Conservation (phyloP, 371 early-diverging fungal species). For the Circinella umbellata region DNA sequence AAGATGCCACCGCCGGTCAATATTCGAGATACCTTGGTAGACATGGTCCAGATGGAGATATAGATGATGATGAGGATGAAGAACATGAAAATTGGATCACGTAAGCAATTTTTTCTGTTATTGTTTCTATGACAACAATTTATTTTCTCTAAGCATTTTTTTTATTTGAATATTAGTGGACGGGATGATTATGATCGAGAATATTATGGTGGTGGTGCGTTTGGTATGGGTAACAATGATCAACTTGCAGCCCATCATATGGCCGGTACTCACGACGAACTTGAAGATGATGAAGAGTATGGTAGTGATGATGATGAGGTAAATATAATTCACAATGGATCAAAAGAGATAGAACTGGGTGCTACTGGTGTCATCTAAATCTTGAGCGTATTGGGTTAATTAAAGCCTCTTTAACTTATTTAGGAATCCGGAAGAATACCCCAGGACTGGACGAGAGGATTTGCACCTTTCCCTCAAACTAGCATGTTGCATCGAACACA, state of each 20-base stretch:
- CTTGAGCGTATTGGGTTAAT: neutral
- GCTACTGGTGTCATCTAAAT: too few species aligned
- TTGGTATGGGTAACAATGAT: conserved; percentile 17
- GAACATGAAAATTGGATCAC: conserved; percentile 39
- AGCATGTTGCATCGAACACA: conserved; percentile 34
- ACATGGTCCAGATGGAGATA: conserved; percentile 18
- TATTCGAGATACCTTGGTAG: conserved; percentile 28
- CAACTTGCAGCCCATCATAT: conserved; percentile 15
- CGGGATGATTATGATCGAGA: conserved; percentile 31
- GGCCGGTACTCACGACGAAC: conserved; percentile 16
- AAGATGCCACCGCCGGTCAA: conserved; percentile 23
- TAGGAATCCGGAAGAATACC: conserved; percentile 23
- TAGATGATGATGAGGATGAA: conserved; percentile 37
- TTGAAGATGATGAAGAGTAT: conserved; percentile 32
- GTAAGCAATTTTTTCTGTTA: conserved; percentile 16
- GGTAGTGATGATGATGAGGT: conserved; percentile 35
- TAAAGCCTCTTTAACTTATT: neutral
- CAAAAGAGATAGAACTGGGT: too few species aligned
- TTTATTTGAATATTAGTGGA: conserved; percentile 19
- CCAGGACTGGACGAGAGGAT: conserved; percentile 31
- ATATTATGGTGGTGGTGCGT: conserved; percentile 27
- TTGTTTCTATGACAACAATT: too few species aligned
- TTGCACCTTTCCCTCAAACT: conserved; percentile 28
- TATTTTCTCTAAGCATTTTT: too few species aligned
- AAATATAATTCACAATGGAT: neutral